Evolutionary conservation across 352 stramenopile genomes (phyloP).

Genomic region (Phytopythium oedochilum): DNA sequence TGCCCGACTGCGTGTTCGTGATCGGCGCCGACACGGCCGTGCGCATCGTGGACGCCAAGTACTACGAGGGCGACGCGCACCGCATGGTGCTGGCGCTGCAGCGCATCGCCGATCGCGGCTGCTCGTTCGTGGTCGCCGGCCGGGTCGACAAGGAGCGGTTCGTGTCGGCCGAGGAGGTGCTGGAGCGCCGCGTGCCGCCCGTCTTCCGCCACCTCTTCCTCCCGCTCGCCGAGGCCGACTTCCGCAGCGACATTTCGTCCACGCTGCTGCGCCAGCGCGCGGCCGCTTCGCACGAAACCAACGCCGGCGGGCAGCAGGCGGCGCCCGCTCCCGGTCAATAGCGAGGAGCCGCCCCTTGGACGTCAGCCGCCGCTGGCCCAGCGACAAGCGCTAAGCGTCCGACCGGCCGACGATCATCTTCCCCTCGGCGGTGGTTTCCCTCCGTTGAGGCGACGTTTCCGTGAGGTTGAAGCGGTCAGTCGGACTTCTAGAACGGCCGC

Average conservation of each 20-base stretch:
- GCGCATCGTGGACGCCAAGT: conserved; percentile 88
- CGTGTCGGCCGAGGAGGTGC: conserved; percentile 53
- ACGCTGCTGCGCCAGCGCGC: conserved; percentile 58
- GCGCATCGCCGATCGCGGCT: conserved; percentile 52
- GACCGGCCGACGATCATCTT: too few species aligned
- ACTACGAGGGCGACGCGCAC: conserved; percentile 75
- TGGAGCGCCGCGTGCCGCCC: conserved; percentile 33
- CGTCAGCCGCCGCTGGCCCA: too few species aligned
- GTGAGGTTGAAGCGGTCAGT: background rate
- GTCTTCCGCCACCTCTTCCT: conserved; percentile 67
- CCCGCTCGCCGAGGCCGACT: conserved; percentile 59
- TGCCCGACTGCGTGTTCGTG: conserved; percentile 75
- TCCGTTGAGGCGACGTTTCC: background rate
- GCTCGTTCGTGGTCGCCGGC: conserved; percentile 86
- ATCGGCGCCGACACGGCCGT: conserved; percentile 88
- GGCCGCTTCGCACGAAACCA: conserved; percentile 1
- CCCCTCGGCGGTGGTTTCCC: too few species aligned
- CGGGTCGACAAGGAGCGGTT: conserved; percentile 65
- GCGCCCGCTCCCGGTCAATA: too few species aligned
- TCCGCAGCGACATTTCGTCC: conserved; percentile 87
- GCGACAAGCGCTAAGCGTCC: too few species aligned
- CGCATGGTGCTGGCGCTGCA: conserved; percentile 76
- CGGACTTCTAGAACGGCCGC: background rate
- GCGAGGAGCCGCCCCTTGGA: too few species aligned
- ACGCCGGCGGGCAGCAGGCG: background rate